Evolutionary conservation across 2,329 filamentous ascomycete genomes (phyloP).

Genomic region (Diaporthe destruens): DNA sequence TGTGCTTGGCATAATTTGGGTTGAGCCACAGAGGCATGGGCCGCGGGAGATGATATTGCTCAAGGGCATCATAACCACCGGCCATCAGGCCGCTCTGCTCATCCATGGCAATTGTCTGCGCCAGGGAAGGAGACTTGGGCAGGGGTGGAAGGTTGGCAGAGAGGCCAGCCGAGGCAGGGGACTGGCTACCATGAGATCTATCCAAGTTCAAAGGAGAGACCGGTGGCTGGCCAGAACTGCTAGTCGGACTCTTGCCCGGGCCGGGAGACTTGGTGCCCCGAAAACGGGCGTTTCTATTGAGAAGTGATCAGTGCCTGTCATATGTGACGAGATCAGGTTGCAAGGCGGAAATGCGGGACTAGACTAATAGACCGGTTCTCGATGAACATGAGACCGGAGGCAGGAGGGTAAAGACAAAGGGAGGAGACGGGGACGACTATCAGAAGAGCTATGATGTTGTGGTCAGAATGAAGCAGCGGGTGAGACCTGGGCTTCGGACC

Average conservation of each 20-base stretch:
- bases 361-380: constrained; percentile 18
- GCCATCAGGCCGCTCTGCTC: constrained; percentile 64
- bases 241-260: constrained; percentile 65
- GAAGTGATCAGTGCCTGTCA: constrained; percentile 35
- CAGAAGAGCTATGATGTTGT: constrained; percentile 18
- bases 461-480: neutral
- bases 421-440: neutral
- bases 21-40: constrained; percentile 81
- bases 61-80: constrained; percentile 67
- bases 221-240: constrained; percentile 54
- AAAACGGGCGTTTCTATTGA: constrained; percentile 67
- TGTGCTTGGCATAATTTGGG: constrained; percentile 81
- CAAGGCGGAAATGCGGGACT: constrained; percentile 32
- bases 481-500: neutral
- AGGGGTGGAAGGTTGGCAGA: constrained; percentile 72
- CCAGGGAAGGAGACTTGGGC: constrained; percentile 73
- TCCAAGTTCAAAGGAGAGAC: constrained; percentile 43
- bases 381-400: neutral
- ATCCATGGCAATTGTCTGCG: constrained; percentile 77
- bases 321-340: constrained; percentile 33
- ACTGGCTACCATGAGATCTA: constrained; percentile 63
- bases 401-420: neutral
- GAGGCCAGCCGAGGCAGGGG: constrained; percentile 58
- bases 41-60: constrained; percentile 73
- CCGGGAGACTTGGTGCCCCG: constrained; percentile 66